Conservation (phyloP, 495 filamentous ascomycete genomes). For the Parathielavia hyrcaniae region DNA sequence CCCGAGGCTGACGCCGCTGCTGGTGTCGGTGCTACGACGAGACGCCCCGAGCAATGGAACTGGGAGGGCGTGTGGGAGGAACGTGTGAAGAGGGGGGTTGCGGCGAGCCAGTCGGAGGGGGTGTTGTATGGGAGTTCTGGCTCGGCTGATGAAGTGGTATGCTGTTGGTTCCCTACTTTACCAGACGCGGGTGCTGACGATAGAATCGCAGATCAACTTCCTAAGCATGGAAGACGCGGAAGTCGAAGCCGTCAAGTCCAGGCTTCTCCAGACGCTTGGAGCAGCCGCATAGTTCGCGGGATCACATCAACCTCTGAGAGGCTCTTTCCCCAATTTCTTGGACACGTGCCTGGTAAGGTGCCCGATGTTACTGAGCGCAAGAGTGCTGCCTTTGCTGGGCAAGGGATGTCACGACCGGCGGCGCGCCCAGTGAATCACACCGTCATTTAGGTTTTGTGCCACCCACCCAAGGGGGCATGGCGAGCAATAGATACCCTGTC, state of each 20-base stretch:
- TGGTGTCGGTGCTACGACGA: constrained; percentile 12
- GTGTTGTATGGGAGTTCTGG: constrained; percentile 62
- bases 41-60: constrained; percentile 78
- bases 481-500: constrained; percentile 12
- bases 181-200: constrained; percentile 18
- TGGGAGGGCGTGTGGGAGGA: constrained; percentile 95
- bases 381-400: not conserved
- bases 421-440: not conserved
- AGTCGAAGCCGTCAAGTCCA: constrained; percentile 53
- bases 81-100: constrained; percentile 67
- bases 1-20: not conserved
- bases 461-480: not conserved
- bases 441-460: not conserved
- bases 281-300: constrained; percentile 15
- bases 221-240: constrained; percentile 57
- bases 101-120: constrained; percentile 67
- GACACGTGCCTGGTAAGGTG: not conserved
- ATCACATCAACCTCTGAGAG: not conserved
- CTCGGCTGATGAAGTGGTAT: constrained; percentile 64
- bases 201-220: constrained; percentile 56
- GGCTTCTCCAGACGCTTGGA: constrained; percentile 50
- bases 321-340: not conserved
- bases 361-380: not conserved
- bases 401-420: not conserved
- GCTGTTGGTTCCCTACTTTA: constrained; percentile 12